A percentile compares a stretch with the other conserved stretches of the same genome.
Evolutionary conservation across 169 alveolate genomes (phyloP).

Genomic region (Cryptosporidium viatorum): DNA sequence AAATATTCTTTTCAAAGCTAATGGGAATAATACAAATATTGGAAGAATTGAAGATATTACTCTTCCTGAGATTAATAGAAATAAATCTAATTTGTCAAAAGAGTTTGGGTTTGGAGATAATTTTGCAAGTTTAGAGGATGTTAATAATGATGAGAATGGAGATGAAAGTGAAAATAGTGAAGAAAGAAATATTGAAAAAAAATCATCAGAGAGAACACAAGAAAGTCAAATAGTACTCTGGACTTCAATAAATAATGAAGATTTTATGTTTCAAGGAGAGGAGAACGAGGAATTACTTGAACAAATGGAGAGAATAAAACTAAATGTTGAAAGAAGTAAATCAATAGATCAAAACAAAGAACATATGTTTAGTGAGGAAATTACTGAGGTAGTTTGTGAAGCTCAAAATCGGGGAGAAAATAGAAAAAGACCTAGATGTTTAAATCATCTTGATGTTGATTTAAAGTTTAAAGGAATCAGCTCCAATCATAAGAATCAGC

Average conservation of each 20-base stretch:
- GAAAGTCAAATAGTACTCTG: not conserved
- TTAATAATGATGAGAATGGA: not conserved
- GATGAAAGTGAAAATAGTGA: not conserved
- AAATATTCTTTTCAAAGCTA: not conserved
- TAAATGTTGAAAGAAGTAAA: not conserved
- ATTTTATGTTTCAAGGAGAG: conserved; percentile 39
- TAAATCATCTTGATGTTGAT: conserved; percentile 30
- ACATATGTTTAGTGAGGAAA: not conserved
- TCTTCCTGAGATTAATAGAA: conserved; percentile 8
- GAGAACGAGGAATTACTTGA: conserved; percentile 8
- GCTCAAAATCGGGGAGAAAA: not conserved
- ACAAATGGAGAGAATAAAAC: not conserved
- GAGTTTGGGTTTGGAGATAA: not conserved
- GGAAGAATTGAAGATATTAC: conserved; percentile 50
- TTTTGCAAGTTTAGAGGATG: not conserved
- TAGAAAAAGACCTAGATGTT: conserved; percentile 39
- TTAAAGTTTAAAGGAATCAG: conserved; percentile 5
- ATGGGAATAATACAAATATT: not conserved
- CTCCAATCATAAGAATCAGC: not conserved
- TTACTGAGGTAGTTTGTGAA: not conserved
- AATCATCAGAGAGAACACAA: not conserved
- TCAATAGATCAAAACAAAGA: not conserved
- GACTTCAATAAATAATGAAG: conserved; percentile 46
- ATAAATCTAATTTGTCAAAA: not conserved
- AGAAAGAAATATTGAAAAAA: not conserved